Conservation (phyloP, 495 filamentous ascomycete species). For the Echria macrotheca region DNA sequence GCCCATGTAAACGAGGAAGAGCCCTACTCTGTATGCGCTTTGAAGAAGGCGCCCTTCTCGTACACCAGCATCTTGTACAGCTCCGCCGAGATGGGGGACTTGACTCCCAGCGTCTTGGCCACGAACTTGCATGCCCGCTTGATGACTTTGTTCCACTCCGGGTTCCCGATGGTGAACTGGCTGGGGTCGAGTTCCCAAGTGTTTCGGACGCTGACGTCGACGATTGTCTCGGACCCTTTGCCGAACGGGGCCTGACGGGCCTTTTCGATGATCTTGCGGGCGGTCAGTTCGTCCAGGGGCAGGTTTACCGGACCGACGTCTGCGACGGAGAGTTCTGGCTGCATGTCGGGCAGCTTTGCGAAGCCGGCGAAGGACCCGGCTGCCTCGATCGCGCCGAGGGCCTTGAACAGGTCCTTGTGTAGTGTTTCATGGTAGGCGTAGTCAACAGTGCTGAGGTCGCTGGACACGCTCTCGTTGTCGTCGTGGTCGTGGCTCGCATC, state of each 20-base stretch:
- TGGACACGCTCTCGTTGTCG: too few species aligned
- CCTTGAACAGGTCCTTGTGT: not conserved
- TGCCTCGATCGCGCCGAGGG: slow-evolving; percentile 6
- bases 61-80: slow-evolving; percentile 54
- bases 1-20: too few species aligned
- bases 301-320: slow-evolving; percentile 24
- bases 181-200: slow-evolving; percentile 45
- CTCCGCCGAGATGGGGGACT: slow-evolving; percentile 33
- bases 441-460: not conserved
- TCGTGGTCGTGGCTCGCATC: too few species aligned
- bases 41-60: slow-evolving; percentile 49
- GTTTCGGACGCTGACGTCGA: slow-evolving; percentile 43
- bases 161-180: slow-evolving; percentile 40
- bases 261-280: slow-evolving; percentile 32
- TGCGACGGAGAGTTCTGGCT: not conserved
- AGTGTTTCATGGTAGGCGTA: too few species aligned
- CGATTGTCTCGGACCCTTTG: slow-evolving; percentile 39
- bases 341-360: not conserved
- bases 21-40: slow-evolving; percentile 46
- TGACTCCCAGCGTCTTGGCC: slow-evolving; percentile 29
- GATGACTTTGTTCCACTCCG: slow-evolving; percentile 26
- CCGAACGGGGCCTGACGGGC: slow-evolving; percentile 44
- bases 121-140: slow-evolving; percentile 19
- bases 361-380: slow-evolving; percentile 11
- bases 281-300: slow-evolving; percentile 39